Conservation (phyloP, 805 yeast species). For the Wickerhamiella dianesei region DNA sequence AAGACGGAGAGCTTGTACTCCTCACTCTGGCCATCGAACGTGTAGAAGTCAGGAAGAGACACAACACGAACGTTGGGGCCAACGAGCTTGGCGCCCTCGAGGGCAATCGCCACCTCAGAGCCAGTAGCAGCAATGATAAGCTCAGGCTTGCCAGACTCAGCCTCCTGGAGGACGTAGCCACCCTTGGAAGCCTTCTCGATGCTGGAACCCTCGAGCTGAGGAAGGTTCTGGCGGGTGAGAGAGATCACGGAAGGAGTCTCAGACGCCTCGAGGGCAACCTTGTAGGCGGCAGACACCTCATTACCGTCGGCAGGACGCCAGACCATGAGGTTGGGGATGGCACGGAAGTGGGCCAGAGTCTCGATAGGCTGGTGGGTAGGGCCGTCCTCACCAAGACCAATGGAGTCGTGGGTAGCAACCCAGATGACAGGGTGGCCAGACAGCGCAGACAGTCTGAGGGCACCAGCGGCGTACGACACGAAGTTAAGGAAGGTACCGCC, state of each 20-base stretch:
- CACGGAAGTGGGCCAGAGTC: constrained; percentile 37
- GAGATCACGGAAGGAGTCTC: constrained; percentile 60
- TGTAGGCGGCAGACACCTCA: constrained; percentile 43
- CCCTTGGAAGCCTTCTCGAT: constrained; percentile 88
- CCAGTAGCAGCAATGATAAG: constrained; percentile 80
- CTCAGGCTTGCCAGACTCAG: constrained; percentile 38
- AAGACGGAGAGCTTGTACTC: constrained; percentile 75
- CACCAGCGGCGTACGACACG: constrained; percentile 45
- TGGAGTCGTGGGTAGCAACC: constrained; percentile 45
- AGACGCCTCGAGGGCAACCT: constrained; percentile 41
- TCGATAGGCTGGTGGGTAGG: constrained; percentile 48
- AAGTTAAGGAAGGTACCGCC: constrained; percentile 98
- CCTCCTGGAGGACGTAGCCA: constrained; percentile 67
- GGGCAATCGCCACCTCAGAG: constrained; percentile 77
- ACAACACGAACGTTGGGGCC: constrained; percentile 74
- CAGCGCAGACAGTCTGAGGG: constrained; percentile 37
- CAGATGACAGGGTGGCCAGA: constrained; percentile 35
- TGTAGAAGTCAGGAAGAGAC: constrained; percentile 82
- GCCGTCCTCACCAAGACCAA: constrained; percentile 47
- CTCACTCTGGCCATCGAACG: constrained; percentile 70
- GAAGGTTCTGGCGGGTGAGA: constrained; percentile 63
- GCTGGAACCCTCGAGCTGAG: constrained; percentile 86
- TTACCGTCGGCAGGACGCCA: constrained; percentile 44
- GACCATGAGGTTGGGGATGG: constrained; percentile 36
- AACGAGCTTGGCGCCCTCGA: constrained; percentile 69